These are phyloP conservation scores for Plasmopara muralis DNA, from an alignment of 352 stramenopile species.

Conservation along the genomic window DNA sequence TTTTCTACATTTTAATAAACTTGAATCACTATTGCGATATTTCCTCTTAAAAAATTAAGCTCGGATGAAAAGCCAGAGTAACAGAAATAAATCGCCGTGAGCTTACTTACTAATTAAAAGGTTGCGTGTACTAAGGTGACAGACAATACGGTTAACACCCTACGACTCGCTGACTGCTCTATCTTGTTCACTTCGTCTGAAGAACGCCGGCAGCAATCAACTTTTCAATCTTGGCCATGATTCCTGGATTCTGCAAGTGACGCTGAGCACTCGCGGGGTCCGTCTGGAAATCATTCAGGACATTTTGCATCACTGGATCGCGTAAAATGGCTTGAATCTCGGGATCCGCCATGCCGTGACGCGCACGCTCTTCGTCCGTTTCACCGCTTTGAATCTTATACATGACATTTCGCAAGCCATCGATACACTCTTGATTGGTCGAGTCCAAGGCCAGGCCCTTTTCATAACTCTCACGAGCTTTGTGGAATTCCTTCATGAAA, in stretches of 20 bases:
- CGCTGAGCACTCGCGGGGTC: constrained; percentile 89
- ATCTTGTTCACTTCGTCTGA: constrained; percentile 76
- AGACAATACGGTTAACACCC: background rate
- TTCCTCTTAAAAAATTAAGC: too few species aligned
- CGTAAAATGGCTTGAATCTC: constrained; percentile 97
- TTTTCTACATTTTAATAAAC: too few species aligned
- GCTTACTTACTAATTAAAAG: too few species aligned
- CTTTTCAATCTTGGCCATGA: constrained; percentile 98
- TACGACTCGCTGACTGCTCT: background rate
- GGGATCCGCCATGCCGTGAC: constrained; percentile 98
- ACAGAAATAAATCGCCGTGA: too few species aligned
- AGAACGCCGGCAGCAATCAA: constrained; percentile 97
- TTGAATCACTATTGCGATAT: too few species aligned
- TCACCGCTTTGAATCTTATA: constrained; percentile 93
- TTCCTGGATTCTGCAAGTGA: constrained; percentile 91
- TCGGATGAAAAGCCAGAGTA: too few species aligned
- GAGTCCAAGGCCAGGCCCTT: constrained; percentile 93
- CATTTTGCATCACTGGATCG: constrained; percentile 97
- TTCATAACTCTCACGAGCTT: constrained; percentile 96
- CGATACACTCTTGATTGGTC: constrained; percentile 92
- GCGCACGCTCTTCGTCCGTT: constrained; percentile 93
- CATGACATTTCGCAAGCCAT: constrained; percentile 93
- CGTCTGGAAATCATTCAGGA: constrained; percentile 96
- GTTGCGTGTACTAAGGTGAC: too few species aligned
- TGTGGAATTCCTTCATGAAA: constrained; percentile 99